Conservation (phyloP, 192 early-diverging fungal genomes). For the Coemansia sp. region DNA sequence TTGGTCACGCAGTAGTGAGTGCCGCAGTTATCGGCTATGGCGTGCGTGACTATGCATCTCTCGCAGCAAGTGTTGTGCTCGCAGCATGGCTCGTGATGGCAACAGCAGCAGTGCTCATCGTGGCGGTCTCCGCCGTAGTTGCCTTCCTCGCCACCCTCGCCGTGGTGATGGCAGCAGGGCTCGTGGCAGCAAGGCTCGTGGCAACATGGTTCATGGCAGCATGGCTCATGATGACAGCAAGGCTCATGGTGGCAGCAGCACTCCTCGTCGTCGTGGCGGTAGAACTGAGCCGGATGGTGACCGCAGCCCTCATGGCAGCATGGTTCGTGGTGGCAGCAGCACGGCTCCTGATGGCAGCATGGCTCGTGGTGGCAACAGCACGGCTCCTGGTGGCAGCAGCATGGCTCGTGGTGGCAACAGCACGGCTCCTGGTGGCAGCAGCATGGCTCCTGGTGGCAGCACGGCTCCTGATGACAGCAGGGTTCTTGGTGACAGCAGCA, state of each 20-base stretch:
- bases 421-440: background rate
- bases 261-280: conserved; percentile 12
- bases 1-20: conserved; percentile 55
- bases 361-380: no score
- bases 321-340: background rate
- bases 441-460: background rate
- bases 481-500: background rate
- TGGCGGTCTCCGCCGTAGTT: conserved; percentile 22
- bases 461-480: background rate
- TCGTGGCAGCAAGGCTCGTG: conserved; percentile 3
- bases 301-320: background rate
- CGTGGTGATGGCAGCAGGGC: conserved; percentile 23
- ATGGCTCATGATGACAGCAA: conserved; percentile 13
- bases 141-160: conserved; percentile 18
- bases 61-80: conserved; percentile 44
- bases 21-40: conserved; percentile 46
- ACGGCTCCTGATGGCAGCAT: background rate
- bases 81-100: conserved; percentile 24
- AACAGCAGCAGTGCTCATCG: conserved; percentile 28
- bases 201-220: conserved; percentile 9
- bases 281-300: conserved; percentile 15
- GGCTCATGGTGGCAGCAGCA: conserved; percentile 4
- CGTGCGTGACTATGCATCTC: conserved; percentile 40
- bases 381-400: background rate
- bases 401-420: background rate